These are phyloP conservation scores for Neurospora africana DNA, from an alignment of 495 filamentous ascomycete genomes.

Conservation along the genomic window DNA sequence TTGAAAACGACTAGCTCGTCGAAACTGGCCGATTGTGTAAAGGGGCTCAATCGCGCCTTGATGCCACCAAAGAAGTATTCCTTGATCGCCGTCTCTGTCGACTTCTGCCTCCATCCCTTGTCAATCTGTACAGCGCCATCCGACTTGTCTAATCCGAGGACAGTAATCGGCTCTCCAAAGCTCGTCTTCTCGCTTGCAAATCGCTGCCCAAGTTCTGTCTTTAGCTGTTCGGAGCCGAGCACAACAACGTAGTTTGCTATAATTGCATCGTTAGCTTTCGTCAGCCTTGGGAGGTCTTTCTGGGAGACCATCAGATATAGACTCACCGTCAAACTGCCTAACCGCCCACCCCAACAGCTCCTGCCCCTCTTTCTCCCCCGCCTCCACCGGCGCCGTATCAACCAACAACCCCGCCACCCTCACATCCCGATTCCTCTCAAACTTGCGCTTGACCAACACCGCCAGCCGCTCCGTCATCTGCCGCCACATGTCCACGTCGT, in stretches of 20 bases:
- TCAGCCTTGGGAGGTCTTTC: not conserved
- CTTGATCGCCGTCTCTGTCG: constrained; percentile 63
- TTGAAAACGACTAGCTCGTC: constrained; percentile 55
- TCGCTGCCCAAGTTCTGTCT: constrained; percentile 63
- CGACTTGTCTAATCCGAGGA: constrained; percentile 75
- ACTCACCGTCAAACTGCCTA: constrained; percentile 70
- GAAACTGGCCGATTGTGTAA: constrained; percentile 70
- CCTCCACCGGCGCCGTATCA: constrained; percentile 67
- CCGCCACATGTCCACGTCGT: constrained; percentile 61
- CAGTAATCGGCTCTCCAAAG: constrained; percentile 50
- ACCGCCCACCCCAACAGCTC: constrained; percentile 75
- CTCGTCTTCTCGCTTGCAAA: constrained; percentile 56
- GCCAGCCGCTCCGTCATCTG: constrained; percentile 67
- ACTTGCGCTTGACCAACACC: constrained; percentile 62
- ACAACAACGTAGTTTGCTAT: constrained; percentile 51
- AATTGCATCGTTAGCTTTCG: constrained; percentile 42
- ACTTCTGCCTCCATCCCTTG: constrained; percentile 57
- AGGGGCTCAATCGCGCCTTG: constrained; percentile 69
- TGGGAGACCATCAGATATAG: not conserved
- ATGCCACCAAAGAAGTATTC: constrained; percentile 89
- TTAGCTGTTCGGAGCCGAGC: constrained; percentile 72
- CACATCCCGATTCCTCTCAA: constrained; percentile 65
- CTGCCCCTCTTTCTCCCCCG: constrained; percentile 43
- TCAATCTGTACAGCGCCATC: constrained; percentile 82
- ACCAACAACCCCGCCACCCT: constrained; percentile 70